Evolutionary conservation across 2,329 filamentous ascomycete genomes (phyloP).

Genomic region (Xylaria sp.): DNA sequence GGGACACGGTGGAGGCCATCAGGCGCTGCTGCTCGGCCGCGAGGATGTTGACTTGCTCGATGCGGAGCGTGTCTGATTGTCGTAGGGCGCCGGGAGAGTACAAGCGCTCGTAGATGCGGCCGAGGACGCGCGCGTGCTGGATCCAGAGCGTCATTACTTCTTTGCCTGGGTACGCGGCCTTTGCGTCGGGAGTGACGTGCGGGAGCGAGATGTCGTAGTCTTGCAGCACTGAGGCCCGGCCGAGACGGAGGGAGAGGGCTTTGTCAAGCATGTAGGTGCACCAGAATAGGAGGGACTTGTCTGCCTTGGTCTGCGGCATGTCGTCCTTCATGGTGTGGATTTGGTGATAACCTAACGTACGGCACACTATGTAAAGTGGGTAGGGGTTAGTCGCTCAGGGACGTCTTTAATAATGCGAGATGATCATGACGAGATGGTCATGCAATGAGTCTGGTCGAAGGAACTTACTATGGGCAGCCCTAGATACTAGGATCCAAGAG

Average conservation of each 20-base stretch:
- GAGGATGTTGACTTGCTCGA: slow-evolving; percentile 42
- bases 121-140: slow-evolving; percentile 58
- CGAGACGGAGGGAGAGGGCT: slow-evolving; percentile 59
- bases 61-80: slow-evolving; percentile 43
- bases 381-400: background rate
- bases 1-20: slow-evolving; percentile 35
- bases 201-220: slow-evolving; percentile 61
- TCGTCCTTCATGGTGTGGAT: slow-evolving; percentile 37
- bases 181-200: slow-evolving; percentile 42
- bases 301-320: slow-evolving; percentile 35
- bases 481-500: slow-evolving; percentile 40
- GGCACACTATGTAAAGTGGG: slow-evolving; percentile 33
- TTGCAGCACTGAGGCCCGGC: slow-evolving; percentile 58
- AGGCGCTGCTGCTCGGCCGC: slow-evolving; percentile 43
- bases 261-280: slow-evolving; percentile 62
- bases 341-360: slow-evolving; percentile 42
- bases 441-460: background rate
- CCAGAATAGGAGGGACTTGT: slow-evolving; percentile 60
- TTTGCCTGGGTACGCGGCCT: slow-evolving; percentile 40
- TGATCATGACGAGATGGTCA: too few relatives aligned
- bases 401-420: background rate
- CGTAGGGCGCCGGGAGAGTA: slow-evolving; percentile 53
- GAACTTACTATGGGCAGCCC: slow-evolving; percentile 39
- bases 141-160: slow-evolving; percentile 56
- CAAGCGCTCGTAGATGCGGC: slow-evolving; percentile 60